Evolutionary conservation across 2,329 filamentous ascomycete genomes (phyloP), one percentile per base, ranked within the genome.

Genomic region (Anthostomella pinea): DNA sequence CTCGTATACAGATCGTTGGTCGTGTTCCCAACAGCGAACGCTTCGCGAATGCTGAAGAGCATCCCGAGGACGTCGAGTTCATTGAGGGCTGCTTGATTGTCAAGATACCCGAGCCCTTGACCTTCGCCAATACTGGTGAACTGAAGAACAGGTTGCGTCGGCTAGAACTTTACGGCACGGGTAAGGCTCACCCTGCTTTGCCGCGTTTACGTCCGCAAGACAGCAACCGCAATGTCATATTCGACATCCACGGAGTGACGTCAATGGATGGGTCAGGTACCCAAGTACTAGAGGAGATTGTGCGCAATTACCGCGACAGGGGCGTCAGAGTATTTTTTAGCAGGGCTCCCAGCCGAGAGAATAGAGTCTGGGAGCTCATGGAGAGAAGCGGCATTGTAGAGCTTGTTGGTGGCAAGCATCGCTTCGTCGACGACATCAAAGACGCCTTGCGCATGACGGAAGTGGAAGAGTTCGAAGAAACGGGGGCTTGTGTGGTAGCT

Each of bases 171-270:
- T 95, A 97, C 56, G 93, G 93, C n/a, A 91, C 88, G 0, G 82
- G 72, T 29, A 72, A 77, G 35, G 88, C 87, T 0, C 93, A 97
- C 53, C 93, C 93, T 0, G 90, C 90, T 0, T 71, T 96, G 13
- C 93, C 93, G 1, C 77, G 86, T 3, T 72, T 95, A 10, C 77
- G 90, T 4, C 70, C 75, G 17, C 76, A 81, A n/a, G 84, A 91
- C 43, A 82, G 87, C 54, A 96, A 96, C 59, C 79, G 81, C 51
- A 96, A 95, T 57, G 74, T 98, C 61, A 89, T 98, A 45, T 97
- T 98, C 55, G 93, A 98, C 59, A 89, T 97, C 6, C 91, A 97
- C 52, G 93, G 93, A n/a, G 93, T 98, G 3, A 95, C 90, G 0
- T 85, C 85, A 18, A 81, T 98, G 53, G 93, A 98, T 58, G 93